phyloP scores from a whole-genome alignment of 2,329 filamentous ascomycete species.

The Epichloe brachyelytri region DNA sequence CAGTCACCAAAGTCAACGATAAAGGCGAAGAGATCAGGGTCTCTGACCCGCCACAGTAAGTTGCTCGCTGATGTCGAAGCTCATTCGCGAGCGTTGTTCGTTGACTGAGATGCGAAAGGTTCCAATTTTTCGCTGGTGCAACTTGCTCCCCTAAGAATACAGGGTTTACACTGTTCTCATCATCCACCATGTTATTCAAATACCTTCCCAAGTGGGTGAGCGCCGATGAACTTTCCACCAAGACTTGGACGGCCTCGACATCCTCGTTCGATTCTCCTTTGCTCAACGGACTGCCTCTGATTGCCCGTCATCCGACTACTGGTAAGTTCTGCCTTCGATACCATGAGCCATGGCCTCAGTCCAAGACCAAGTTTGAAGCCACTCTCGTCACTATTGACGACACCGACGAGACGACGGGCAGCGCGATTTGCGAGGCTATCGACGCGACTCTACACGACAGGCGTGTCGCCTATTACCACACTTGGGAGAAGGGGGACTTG shows the following conservation, averaged over 20 bases:
- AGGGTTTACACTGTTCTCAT: conserved; percentile 31
- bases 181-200: conserved; percentile 19
- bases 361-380: conserved; percentile 37
- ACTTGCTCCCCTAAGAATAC: conserved; percentile 34
- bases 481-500: conserved; percentile 42
- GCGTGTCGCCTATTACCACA: conserved; percentile 34
- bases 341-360: conserved; percentile 40
- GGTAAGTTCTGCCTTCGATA: conserved; percentile 36
- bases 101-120: conserved; percentile 17
- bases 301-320: conserved; percentile 31
- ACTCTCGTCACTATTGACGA: conserved; percentile 30
- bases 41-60: conserved; percentile 30
- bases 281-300: conserved; percentile 30
- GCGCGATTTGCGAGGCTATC: conserved; percentile 25
- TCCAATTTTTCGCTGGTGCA: conserved; percentile 39
- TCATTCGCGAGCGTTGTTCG: not conserved
- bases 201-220: conserved; percentile 27
- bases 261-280: conserved; percentile 31
- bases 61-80: not conserved
- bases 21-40: conserved; percentile 27
- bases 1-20: conserved; percentile 24
- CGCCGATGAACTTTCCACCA: conserved; percentile 20
- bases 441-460: conserved; percentile 34
- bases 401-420: conserved; percentile 16
- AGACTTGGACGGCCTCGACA: conserved; percentile 38